Base-by-base conservation (phyloP, 2,329 filamentous ascomycete species). In the Immersiporthe knoxdaviesiana region DNA sequence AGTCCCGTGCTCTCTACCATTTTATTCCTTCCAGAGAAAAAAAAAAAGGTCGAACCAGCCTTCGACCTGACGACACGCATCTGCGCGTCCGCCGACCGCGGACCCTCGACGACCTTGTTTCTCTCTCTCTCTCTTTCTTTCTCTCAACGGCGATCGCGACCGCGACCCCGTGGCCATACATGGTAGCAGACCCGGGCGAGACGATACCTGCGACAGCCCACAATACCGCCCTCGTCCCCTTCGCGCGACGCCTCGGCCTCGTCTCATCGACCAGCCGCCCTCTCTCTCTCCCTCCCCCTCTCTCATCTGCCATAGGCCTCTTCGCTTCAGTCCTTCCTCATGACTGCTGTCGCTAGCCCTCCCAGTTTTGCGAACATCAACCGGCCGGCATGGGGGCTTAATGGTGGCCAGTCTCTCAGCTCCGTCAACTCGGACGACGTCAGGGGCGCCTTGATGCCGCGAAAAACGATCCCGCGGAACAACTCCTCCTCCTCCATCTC, bases 401-500 rank as follows among this genome's bases (percentile, higher is more conserved):
- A 85, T 81, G 83, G 84, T 74, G 78, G 79, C 71, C 82, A 83
- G 76, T 75, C 79, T 68, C 80, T 82, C 75, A 84, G 87, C 83
- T 86, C 91, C 77, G 92, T 93, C 89, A 92, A 91, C 82, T 83
- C 90, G 79, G 93, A 97, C 83, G 93, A 97, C 81, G 89, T 91
- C 74, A 89, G 91, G 82, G 91, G 91, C 80, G 94, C 97, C 88
- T 93, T 97, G 79, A 91, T 92, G 87, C 92, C 93, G 77, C 92
- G 94, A 75, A 97, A 97, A 83, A 90, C 87, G 77, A 86, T 93
- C 71, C 92, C 95, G 79, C 90, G 95, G 79, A 91, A 91, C 77
- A 97, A 93, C 84, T 98, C 95, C 47, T 96, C 93, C 69, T 97
- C 94, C 4, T 97, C 94, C 60, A 85, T 97, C 72, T 92, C 92